phyloP scores from a whole-genome alignment of 495 filamentous ascomycete genomes.

The Trichoderma reesei region DNA sequence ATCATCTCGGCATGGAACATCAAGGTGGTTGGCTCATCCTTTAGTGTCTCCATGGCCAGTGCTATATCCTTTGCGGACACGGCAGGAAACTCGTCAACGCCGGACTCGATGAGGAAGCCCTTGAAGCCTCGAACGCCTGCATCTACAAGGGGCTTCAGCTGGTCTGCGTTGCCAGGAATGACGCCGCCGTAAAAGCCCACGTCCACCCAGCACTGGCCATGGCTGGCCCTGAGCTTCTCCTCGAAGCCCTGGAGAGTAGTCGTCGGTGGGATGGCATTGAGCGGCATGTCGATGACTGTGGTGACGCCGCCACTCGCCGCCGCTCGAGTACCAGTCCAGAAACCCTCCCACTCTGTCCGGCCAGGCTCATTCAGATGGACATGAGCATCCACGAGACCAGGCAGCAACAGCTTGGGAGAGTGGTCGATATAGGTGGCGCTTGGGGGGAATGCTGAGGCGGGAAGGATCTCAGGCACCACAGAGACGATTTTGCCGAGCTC shows the following conservation, averaged over 20 bases:
- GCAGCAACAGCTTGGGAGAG: constrained; percentile 77
- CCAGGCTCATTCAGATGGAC: constrained; percentile 98
- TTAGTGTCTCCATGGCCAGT: constrained; percentile 68
- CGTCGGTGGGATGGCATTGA: constrained; percentile 95
- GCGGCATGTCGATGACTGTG: constrained; percentile 96
- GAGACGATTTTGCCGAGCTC: constrained; percentile 76
- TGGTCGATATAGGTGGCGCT: constrained; percentile 71
- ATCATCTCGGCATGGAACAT: constrained; percentile 99
- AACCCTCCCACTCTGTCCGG: constrained; percentile 97
- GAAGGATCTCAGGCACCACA: constrained; percentile 63
- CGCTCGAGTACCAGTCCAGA: constrained; percentile 84
- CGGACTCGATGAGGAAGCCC: constrained; percentile 93
- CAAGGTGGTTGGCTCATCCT: constrained; percentile 67
- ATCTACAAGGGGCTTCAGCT: constrained; percentile 71
- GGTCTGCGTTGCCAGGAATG: constrained; percentile 76
- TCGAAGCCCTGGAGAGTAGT: constrained; percentile 76
- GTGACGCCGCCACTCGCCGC: constrained; percentile 95
- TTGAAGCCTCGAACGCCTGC: constrained; percentile 93
- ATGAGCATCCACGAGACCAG: constrained; percentile 91
- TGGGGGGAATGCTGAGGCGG: constrained; percentile 57
- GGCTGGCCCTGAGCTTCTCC: constrained; percentile 76
- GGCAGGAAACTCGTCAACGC: constrained; percentile 92
- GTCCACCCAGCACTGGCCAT: constrained; percentile 94
- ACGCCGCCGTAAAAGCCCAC: constrained; percentile 97
- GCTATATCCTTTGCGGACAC: constrained; percentile 71